A percentile compares a stretch with the other conserved stretches of the same genome.
Conservation (phyloP, 2,329 filamentous ascomycete genomes). For the Fusarium sp. region DNA sequence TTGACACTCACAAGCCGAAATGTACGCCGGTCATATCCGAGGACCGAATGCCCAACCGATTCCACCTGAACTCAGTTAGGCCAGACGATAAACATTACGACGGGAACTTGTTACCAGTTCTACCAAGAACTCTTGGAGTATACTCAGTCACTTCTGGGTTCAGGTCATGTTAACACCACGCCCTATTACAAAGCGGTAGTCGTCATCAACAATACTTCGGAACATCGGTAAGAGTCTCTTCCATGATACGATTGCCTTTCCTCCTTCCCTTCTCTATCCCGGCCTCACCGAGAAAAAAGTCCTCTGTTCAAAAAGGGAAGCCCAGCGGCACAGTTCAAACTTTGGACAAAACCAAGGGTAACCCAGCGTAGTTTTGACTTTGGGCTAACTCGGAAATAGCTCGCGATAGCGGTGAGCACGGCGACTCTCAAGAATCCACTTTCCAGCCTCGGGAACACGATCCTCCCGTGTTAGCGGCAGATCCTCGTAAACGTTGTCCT, state of each 20-base stretch:
- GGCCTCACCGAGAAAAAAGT: neutral
- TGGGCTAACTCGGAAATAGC: neutral
- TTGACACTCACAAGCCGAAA: neutral
- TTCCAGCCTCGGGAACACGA: neutral
- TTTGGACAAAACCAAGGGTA: neutral
- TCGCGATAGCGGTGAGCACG: neutral
- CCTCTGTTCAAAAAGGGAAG: neutral
- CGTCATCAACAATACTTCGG: neutral
- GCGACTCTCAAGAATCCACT: neutral
- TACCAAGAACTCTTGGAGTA: neutral
- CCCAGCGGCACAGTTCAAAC: neutral
- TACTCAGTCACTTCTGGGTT: neutral
- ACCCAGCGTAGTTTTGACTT: neutral
- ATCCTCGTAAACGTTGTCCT: neutral
- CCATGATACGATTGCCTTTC: neutral
- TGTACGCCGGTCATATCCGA: neutral
- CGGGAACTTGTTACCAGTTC: neutral
- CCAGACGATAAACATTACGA: neutral
- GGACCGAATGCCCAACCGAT: neutral
- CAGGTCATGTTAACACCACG: neutral
- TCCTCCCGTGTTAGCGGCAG: neutral
- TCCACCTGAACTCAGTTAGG: neutral
- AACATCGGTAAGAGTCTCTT: neutral
- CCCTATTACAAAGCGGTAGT: neutral
- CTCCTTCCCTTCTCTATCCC: neutral